Percentiles rank a stretch among this genome's conserved stretches.
These are phyloP conservation scores for Globisporangium sylvaticum DNA, from an alignment of 352 stramenopile species.

Conservation along the genomic window DNA sequence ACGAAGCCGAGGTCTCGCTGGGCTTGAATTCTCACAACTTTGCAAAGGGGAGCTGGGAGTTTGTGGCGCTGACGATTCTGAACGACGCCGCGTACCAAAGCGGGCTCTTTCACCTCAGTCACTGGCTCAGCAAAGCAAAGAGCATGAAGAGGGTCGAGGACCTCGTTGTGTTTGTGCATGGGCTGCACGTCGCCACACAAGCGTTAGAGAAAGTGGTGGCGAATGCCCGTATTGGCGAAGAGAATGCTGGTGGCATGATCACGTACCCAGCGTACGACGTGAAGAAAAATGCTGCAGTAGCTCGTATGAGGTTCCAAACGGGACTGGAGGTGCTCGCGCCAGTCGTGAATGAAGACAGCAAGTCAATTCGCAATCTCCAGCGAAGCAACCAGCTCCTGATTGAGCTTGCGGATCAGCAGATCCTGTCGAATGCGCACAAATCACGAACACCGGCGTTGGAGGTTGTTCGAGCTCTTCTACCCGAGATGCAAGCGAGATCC, in stretches of 20 bases:
- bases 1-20: neutral
- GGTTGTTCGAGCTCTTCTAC: constrained; percentile 17
- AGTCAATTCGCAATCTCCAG: neutral
- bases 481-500: constrained; percentile 21
- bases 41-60: constrained; percentile 46
- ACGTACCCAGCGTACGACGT: constrained; percentile 51
- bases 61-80: constrained; percentile 42
- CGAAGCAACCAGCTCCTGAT: neutral
- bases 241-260: constrained; percentile 9
- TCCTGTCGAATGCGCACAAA: constrained; percentile 13
- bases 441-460: constrained; percentile 8
- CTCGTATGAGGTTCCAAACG: constrained; percentile 36
- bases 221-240: neutral
- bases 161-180: constrained; percentile 31
- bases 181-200: constrained; percentile 23
- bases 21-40: constrained; percentile 10
- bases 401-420: constrained; percentile 15
- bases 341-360: neutral
- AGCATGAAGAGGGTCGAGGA: constrained; percentile 21
- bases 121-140: constrained; percentile 35
- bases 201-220: constrained; percentile 8
- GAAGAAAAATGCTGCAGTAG: constrained; percentile 46
- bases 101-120: constrained; percentile 31
- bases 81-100: constrained; percentile 52
- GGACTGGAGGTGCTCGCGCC: constrained; percentile 18